Base-by-base conservation (phyloP, 805 yeast species). In the Wickerhamomyces kurtzmanii region DNA sequence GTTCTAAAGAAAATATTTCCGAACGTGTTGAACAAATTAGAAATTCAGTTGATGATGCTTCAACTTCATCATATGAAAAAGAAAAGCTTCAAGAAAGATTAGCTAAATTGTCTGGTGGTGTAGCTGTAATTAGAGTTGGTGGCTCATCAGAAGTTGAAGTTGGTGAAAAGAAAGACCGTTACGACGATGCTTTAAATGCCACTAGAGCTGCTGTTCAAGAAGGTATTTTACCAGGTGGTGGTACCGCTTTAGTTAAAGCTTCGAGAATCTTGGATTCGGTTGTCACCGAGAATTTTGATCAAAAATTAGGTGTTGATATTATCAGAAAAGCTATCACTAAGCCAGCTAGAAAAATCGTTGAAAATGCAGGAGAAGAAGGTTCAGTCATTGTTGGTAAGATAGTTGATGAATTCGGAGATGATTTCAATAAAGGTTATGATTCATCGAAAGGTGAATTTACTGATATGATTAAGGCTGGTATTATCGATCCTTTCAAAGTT, bases 141-240 rank as follows among this genome's bases (percentile, higher is more conserved):
- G 98, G 98, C 45, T 58, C 94, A 25, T 81, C 95, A 14, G 97
- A 91, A 65, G 82, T 91, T 42, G 97, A 91, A 65, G 98, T 91
- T 42, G 93, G 96, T 52, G 98, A 91, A 71, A 91, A 91, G 91
- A 91, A 91, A 70, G 98, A 91, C 59, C 81, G 98, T 64, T 84
- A 86, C 53, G 97, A 91, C 49, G 98, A 91, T 65, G 97, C 98
- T 16, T 71, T 91, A 55, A 89, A 91, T 55, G 96, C 98, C 31
- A 91, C 97, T 30, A 85, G 97, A 62, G 96, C 98, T 33, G 98
- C 98, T 41, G 95, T 91, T 39, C 89, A 89, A 63, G 95, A 85
- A 62, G 98, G 98, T 64, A 86, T 91, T 53, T 71, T 91, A 43
- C 98, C 98, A 53, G 98, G 98, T 66, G 98, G 98, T 58, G 98